phyloP scores from a whole-genome alignment of 2,329 filamentous ascomycete species.

The Alternaria brassicae region DNA sequence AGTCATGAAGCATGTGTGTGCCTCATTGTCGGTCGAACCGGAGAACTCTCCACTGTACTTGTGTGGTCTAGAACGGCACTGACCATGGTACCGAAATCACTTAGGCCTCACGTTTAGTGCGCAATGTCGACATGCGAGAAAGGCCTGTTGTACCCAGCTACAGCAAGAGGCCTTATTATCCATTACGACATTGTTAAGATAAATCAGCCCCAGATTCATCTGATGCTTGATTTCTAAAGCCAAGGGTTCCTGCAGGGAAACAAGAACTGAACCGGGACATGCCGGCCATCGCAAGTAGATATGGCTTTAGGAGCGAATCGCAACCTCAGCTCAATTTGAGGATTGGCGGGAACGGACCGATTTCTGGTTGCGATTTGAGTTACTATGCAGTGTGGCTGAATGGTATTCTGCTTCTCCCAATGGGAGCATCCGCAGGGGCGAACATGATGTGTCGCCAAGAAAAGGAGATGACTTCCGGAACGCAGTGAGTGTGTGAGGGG shows the following conservation, averaged over 20 bases:
- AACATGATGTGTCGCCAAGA: constrained; percentile 3
- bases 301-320: neutral
- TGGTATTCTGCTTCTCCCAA: neutral
- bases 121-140: neutral
- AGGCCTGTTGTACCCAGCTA: neutral
- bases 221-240: neutral
- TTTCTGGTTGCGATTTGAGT: neutral
- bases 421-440: neutral
- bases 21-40: neutral
- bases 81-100: neutral
- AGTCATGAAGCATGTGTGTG: neutral
- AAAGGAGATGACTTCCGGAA: neutral
- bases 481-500: neutral
- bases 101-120: neutral
- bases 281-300: neutral
- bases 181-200: neutral
- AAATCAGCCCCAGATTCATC: neutral
- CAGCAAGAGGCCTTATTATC: neutral
- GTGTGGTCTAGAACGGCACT: neutral
- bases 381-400: neutral
- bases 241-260: neutral
- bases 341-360: neutral
- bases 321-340: neutral
- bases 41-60: neutral
- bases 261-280: neutral